A percentile compares a stretch with the other conserved stretches of the same genome.
Evolutionary conservation across 1,139 yeast species (phyloP).

Genomic region (Taphrina wiesneri): DNA sequence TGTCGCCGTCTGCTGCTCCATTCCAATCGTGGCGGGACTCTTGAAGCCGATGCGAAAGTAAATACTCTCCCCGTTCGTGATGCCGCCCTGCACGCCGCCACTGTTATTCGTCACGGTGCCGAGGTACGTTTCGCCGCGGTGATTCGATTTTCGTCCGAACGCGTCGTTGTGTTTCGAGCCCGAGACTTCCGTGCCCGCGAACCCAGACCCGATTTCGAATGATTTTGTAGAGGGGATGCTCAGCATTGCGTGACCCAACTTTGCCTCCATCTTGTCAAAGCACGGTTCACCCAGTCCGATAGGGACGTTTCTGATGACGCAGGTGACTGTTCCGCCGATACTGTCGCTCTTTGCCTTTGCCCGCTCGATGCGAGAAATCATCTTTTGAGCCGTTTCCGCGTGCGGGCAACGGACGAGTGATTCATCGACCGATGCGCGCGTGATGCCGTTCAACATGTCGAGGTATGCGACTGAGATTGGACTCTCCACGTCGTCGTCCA

Average conservation of each 20-base stretch:
- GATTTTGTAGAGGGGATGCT: conserved; percentile 98
- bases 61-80: conserved; percentile 90
- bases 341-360: conserved; percentile 87
- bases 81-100: conserved; percentile 98
- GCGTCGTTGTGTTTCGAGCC: conserved; percentile 95
- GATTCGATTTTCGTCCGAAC: conserved; percentile 49
- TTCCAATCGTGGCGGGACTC: conserved; percentile 95
- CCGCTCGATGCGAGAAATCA: conserved; percentile 84
- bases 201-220: conserved; percentile 95
- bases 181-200: conserved; percentile 81
- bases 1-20: conserved; percentile 82
- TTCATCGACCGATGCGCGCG: conserved; percentile 84
- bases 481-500: conserved; percentile 60
- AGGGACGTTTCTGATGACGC: conserved; percentile 92
- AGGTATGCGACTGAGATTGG: conserved; percentile 66
- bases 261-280: conserved; percentile 92
- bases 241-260: conserved; percentile 94
- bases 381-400: conserved; percentile 63
- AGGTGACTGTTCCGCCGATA: conserved; percentile 96
- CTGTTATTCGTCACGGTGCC: conserved; percentile 88
- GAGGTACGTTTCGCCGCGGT: conserved; percentile 49
- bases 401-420: conserved; percentile 97
- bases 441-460: conserved; percentile 66
- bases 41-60: conserved; percentile 95
- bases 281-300: conserved; percentile 96